A percentile compares a stretch with the other conserved stretches of the same genome.
Conservation (phyloP, 176 grass and related monocot genomes). For the Areca catechu region DNA sequence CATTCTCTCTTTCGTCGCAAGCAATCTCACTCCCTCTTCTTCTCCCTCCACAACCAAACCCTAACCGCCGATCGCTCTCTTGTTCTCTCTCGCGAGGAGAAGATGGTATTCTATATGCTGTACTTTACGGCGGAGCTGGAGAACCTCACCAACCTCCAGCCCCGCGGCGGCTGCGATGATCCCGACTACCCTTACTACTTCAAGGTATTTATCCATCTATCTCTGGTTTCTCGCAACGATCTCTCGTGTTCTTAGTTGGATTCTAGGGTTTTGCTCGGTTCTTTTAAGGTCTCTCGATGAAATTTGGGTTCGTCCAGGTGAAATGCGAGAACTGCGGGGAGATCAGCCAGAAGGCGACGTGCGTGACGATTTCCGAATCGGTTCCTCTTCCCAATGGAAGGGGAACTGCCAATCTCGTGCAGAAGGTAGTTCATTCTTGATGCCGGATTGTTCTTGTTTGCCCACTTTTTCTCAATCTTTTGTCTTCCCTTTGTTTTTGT, state of each 20-base stretch:
- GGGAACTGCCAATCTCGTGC: slow-evolving; percentile 56
- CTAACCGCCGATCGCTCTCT: background rate
- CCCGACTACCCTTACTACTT: slow-evolving; percentile 74
- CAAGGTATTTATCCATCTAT: slow-evolving; percentile 30
- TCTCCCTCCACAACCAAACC: too few relatives aligned
- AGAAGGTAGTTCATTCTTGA: slow-evolving; percentile 39
- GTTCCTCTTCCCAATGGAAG: slow-evolving; percentile 51
- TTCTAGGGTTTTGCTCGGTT: background rate
- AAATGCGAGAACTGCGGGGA: slow-evolving; percentile 83
- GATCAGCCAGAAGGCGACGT: slow-evolving; percentile 52
- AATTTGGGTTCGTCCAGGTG: slow-evolving; percentile 29
- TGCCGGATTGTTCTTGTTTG: too few relatives aligned
- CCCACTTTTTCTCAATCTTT: too few relatives aligned
- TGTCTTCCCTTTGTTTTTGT: too few relatives aligned
- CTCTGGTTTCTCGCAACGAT: background rate
- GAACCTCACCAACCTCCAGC: slow-evolving; percentile 70
- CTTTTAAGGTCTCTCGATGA: background rate
- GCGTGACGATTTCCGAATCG: slow-evolving; percentile 45
- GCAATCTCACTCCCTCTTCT: too few relatives aligned
- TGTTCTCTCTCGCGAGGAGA: background rate
- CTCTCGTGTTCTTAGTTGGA: background rate
- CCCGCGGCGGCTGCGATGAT: slow-evolving; percentile 51
- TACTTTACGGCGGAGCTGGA: slow-evolving; percentile 69
- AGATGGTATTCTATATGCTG: slow-evolving; percentile 27
- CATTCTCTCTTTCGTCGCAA: too few relatives aligned